A percentile compares a stretch with the other conserved stretches of the same genome.
Conservation (phyloP, 2,329 filamentous ascomycete species). For the Neofusicoccum ribis region DNA sequence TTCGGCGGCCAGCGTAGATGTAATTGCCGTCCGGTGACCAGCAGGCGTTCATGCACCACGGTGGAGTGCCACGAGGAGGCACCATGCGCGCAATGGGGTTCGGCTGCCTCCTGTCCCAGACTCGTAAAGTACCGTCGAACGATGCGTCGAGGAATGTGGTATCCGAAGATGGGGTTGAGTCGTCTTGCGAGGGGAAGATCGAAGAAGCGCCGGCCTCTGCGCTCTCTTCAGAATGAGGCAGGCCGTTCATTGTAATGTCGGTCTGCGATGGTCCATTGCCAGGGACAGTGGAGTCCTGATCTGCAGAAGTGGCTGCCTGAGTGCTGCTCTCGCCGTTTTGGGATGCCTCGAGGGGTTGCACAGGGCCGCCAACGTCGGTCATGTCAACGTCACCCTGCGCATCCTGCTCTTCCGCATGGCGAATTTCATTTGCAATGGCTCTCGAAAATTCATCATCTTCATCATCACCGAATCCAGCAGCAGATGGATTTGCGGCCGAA, state of each 20-base stretch:
- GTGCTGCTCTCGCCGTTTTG: neutral
- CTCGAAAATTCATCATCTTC: slow-evolving; percentile 82
- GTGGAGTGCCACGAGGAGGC: slow-evolving; percentile 73
- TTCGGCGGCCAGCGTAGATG: slow-evolving; percentile 88
- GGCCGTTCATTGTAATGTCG: slow-evolving; percentile 39
- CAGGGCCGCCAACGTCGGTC: slow-evolving; percentile 46
- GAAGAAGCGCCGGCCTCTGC: slow-evolving; percentile 19
- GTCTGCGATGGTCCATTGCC: neutral
- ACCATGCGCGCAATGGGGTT: slow-evolving; percentile 77
- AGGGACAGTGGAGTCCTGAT: neutral
- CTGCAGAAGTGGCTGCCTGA: neutral
- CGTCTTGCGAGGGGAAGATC: slow-evolving; percentile 33
- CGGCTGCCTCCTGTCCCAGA: slow-evolving; percentile 84
- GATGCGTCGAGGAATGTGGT: slow-evolving; percentile 86
- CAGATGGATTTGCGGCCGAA: slow-evolving; percentile 30
- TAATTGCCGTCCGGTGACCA: slow-evolving; percentile 96
- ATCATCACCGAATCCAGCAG: slow-evolving; percentile 69
- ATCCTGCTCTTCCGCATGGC: slow-evolving; percentile 46
- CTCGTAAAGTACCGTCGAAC: slow-evolving; percentile 82
- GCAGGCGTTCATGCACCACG: slow-evolving; percentile 96
- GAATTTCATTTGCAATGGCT: slow-evolving; percentile 62
- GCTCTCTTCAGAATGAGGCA: slow-evolving; percentile 53
- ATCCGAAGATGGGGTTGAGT: slow-evolving; percentile 58
- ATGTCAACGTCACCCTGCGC: slow-evolving; percentile 45
- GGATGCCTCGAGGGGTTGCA: slow-evolving; percentile 35